Evolutionary conservation across 202 grass and related monocot species (phyloP), one percentile per base, ranked within the genome.

Genomic region (Zizania palustris): DNA sequence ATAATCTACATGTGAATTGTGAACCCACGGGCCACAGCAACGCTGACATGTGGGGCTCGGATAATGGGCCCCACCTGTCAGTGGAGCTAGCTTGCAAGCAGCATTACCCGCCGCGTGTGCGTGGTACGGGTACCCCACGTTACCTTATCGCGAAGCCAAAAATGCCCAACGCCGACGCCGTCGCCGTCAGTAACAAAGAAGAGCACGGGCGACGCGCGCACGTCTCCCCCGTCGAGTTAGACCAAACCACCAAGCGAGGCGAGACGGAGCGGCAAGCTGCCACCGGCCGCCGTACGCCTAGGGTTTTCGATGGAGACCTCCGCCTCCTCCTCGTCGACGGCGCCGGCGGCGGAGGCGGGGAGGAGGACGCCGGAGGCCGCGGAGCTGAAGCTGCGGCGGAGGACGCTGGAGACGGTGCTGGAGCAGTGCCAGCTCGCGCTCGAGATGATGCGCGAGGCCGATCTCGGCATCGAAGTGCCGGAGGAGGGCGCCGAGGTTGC

Each of bases 361-460:
- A 36, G 63, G 70, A 53, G 45, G 64, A 43, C 19, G 19, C 68
- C 44, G 79, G 79, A 65, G 69, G 69, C 59, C 3, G 69, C 68
- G 69, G 86, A 88, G 76, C 76, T 88, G 72, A 84, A 73, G 71
- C 67, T 90, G 77, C 82, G 87, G 72, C 79, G 83, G 85, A 77
- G 38, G 84, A 92, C 90, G 73, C 79, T 97, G 35, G 85, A 88
- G 83, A 72, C 82, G 77, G 90, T 97, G 65, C 88, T 97, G 64
- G 90, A 90, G 73, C 90, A 97, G 85, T 93, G 93, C 83, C 80
- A 86, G 77, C 82, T 69, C 73, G 85, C 90, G 28, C 83, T 97
- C 33, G 90, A 93, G 64, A 63, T 84, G 60, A 79, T 90, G 40
- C 78, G 71, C 4, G 82, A 88, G 72, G 49, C 49, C 15, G 82